Conservation (phyloP, 2,329 filamentous ascomycete species). For the Cercospora sp. region DNA sequence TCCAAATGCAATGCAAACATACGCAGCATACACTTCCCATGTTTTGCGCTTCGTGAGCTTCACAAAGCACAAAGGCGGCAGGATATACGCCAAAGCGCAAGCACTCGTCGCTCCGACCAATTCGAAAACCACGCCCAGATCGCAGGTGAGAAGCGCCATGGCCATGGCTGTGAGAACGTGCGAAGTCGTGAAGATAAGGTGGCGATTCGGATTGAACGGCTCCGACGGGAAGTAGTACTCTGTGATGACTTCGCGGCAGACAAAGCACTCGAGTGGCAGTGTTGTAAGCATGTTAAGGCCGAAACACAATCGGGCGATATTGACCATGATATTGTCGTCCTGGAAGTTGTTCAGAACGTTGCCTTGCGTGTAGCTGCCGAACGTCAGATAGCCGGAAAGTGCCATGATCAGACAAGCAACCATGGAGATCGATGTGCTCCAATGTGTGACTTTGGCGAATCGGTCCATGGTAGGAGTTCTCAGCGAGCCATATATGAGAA, state of each 20-base stretch:
- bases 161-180: conserved; percentile 77
- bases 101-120: conserved; percentile 93
- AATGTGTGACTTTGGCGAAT: conserved; percentile 90
- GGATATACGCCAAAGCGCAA: conserved; percentile 88
- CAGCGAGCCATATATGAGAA: conserved; percentile 94
- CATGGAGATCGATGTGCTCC: conserved; percentile 86
- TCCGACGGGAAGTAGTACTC: conserved; percentile 74
- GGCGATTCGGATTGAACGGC: conserved; percentile 78
- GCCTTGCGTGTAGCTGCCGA: conserved; percentile 86
- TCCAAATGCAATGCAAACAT: conserved; percentile 75
- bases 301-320: conserved; percentile 90
- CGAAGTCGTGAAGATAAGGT: conserved; percentile 79
- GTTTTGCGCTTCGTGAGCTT: conserved; percentile 75
- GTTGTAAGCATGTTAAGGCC: conserved; percentile 99
- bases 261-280: conserved; percentile 92
- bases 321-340: conserved; percentile 85
- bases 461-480: conserved; percentile 93
- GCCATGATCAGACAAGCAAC: conserved; percentile 89
- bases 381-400: conserved; percentile 84
- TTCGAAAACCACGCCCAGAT: conserved; percentile 92
- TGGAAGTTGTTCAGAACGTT: conserved; percentile 99
- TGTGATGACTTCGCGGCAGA: conserved; percentile 94
- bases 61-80: conserved; percentile 93
- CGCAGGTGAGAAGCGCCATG: conserved; percentile 82
- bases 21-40: conserved; percentile 59